Evolutionary conservation across 202 grass and related monocot species (phyloP), one percentile per base, ranked within the genome.

Genomic region (Setaria italica): DNA sequence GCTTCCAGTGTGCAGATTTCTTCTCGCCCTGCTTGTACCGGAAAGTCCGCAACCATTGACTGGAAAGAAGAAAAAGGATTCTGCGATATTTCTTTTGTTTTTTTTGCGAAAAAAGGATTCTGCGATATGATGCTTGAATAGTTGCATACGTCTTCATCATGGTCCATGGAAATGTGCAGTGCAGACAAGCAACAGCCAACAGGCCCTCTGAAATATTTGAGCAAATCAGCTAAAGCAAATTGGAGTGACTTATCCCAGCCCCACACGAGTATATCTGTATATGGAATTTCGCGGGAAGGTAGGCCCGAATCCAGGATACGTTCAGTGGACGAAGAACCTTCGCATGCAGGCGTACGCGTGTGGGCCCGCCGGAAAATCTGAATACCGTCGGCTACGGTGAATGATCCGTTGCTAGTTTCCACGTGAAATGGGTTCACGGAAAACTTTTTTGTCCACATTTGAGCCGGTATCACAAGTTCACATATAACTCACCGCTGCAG

Each of bases 331-430:
- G 56, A 21, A 58, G 37, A 78, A 13, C 13, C 51, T 86, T 80
- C 76, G 5, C 39, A 41, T 25, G 3, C 4, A 0, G 19, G 32
- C 19, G 29, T n/a, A 37, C 51, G 50, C 51, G 62, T 80, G 69
- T 80, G 70, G 59, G 78, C 13, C 29, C 49, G 5, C 47, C 14
- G 11, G 65, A 81, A 87, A 67, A 81, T 87, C 70, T 48, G 29
- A 30, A 81, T 48, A 75, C 25, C 59, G 17, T 57, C 75, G 48
- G 68, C 11, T 37, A 80, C 20, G 7, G 25, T 67, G 48, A 46
- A 43, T 46, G 9, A 37, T 37, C 65, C 1, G 4, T 80, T n/a
- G 3, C 1, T 4, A 21, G 6, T 11, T 15, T 7, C 3, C 37
- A 21, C 15, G n/a, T 29, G 15, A 46, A 77, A 68, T 21, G 16